Percentiles rank a stretch among this genome's conserved stretches.
Evolutionary conservation across 768 basidiomycete species (phyloP).

Genomic region (Hydnum rufescens): DNA sequence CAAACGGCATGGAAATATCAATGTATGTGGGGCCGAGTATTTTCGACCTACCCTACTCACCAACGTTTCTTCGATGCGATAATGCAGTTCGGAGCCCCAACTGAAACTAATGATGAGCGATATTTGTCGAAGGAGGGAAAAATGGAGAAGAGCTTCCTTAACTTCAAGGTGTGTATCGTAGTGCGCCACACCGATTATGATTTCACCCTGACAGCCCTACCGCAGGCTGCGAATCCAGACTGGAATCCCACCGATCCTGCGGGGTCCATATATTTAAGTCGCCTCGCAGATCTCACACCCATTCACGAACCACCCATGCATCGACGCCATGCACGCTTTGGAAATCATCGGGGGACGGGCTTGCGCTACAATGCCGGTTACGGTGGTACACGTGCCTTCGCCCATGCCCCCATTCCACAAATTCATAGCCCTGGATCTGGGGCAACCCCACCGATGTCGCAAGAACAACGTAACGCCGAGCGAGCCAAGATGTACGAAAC

Average conservation of each 20-base stretch:
- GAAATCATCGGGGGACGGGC: background rate
- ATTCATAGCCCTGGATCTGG: background rate
- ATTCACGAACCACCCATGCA: background rate
- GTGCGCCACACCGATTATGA: background rate
- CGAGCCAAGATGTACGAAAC: constrained; percentile 58
- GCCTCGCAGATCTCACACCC: constrained; percentile 24
- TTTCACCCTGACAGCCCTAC: background rate
- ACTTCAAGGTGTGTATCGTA: constrained; percentile 47
- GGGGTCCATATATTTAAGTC: constrained; percentile 73
- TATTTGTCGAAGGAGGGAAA: constrained; percentile 83
- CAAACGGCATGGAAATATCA: constrained; percentile 80
- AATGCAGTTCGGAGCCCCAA: constrained; percentile 66
- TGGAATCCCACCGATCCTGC: constrained; percentile 88
- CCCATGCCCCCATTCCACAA: background rate
- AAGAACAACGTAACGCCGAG: constrained; percentile 21
- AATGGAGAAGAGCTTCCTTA: constrained; percentile 97
- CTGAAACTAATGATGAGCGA: constrained; percentile 41
- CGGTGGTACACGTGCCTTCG: background rate
- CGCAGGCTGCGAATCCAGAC: constrained; percentile 75
- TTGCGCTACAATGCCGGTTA: background rate
- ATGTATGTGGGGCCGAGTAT: constrained; percentile 26
- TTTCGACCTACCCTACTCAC: background rate
- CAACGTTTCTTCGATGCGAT: background rate
- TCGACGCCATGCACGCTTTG: background rate
- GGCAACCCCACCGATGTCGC: background rate